Percentiles rank a stretch among this genome's conserved stretches.
These are phyloP conservation scores for Nigrospora osmanthi DNA, from an alignment of 2,329 filamentous ascomycete genomes.

Conservation along the genomic window DNA sequence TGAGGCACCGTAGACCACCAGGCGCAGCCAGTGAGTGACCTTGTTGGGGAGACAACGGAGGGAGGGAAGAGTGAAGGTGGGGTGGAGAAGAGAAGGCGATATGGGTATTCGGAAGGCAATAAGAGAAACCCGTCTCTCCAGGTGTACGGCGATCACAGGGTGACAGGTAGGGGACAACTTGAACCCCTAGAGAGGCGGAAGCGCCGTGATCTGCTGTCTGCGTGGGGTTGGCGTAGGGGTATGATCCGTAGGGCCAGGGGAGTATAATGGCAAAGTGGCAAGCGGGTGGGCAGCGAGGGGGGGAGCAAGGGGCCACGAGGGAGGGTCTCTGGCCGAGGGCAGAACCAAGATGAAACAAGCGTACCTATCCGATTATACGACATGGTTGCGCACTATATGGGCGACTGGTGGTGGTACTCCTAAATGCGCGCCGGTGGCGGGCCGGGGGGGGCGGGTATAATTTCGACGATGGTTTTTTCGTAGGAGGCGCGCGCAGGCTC, in stretches of 20 bases:
- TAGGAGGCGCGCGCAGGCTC: background rate
- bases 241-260: background rate
- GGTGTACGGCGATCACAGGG: too few relatives aligned
- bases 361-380: conserved; percentile 3
- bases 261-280: background rate
- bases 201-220: too few relatives aligned
- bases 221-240: too few relatives aligned
- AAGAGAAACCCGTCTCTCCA: background rate
- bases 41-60: background rate
- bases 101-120: background rate
- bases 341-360: conserved; percentile 1
- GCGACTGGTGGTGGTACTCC: background rate
- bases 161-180: too few relatives aligned
- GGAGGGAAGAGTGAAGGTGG: background rate
- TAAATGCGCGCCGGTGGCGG: background rate
- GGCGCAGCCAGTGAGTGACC: conserved; percentile 1
- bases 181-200: too few relatives aligned
- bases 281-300: too few relatives aligned
- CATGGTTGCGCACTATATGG: background rate
- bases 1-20: background rate
- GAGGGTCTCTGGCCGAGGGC: background rate
- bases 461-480: background rate
- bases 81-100: background rate
- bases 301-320: too few relatives aligned
- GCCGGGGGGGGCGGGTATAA: too few relatives aligned